Conservation (phyloP, 805 yeast genomes). For the Candida palmyrensis region DNA sequence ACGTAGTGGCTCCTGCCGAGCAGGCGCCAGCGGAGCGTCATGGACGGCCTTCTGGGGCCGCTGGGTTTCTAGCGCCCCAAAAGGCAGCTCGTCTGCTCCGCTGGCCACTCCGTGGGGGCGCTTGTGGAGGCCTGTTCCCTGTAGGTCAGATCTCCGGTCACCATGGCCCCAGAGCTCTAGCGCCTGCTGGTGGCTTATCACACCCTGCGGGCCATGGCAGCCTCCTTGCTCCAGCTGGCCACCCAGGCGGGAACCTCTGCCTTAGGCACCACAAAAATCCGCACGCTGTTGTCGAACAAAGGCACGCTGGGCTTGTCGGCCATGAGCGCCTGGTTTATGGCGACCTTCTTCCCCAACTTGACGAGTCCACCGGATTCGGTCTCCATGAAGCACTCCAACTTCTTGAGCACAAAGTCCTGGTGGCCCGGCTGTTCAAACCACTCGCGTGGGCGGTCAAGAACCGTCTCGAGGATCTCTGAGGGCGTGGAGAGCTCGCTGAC, state of each 20-base stretch:
- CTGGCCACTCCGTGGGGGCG: no score
- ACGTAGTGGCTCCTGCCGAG: no score
- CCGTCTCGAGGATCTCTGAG: conserved; percentile 51
- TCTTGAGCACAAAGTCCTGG: conserved; percentile 50
- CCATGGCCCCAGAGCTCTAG: no score
- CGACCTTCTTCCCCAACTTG: conserved; percentile 74
- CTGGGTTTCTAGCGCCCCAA: no score
- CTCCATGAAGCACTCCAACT: conserved; percentile 74
- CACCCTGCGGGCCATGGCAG: conserved; percentile 52
- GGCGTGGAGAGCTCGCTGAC: conserved; percentile 71
- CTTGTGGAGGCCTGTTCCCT: no score
- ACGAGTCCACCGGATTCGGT: conserved; percentile 80
- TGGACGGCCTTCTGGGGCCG: no score
- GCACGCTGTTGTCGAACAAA: conserved; percentile 65
- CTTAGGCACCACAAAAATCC: conserved; percentile 78
- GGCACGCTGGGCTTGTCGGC: conserved; percentile 64
- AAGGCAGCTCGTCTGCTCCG: no score
- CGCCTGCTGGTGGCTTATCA: no score
- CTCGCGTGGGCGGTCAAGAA: conserved; percentile 58
- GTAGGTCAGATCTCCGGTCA: no score
- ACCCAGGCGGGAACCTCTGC: conserved; percentile 62
- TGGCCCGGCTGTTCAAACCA: conserved; percentile 63
- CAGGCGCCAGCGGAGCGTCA: no score
- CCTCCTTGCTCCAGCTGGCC: conserved; percentile 55
- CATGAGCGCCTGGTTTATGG: conserved; percentile 60